These are phyloP conservation scores for Penicillium sclerotigenum DNA, from an alignment of 2,329 filamentous ascomycete genomes.

Conservation along the genomic window DNA sequence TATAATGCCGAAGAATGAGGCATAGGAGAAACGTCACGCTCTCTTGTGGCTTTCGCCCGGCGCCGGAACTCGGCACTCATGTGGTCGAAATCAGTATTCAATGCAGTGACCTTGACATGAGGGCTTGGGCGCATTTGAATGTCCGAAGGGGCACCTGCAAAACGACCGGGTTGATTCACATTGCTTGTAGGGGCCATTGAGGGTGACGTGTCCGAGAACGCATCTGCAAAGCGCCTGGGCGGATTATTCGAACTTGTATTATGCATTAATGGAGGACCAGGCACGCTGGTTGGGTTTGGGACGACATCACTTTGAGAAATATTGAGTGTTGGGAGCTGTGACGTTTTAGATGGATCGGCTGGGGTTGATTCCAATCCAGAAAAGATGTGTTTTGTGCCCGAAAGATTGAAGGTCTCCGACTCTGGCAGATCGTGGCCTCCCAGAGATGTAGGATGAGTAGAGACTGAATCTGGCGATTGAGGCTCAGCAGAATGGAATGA, in stretches of 20 bases:
- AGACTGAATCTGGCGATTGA: slow-evolving; percentile 20
- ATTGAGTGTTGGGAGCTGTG: not conserved
- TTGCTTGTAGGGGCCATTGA: not conserved
- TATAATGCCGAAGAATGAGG: slow-evolving; percentile 65
- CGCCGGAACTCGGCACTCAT: slow-evolving; percentile 46
- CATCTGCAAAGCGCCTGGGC: not conserved
- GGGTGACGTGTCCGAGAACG: not conserved
- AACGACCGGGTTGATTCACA: not conserved
- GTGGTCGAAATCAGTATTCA: slow-evolving; percentile 26
- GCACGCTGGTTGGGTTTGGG: not conserved
- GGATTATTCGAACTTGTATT: not conserved
- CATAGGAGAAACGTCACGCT: slow-evolving; percentile 63
- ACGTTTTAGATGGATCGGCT: not conserved
- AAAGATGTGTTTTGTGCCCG: not conserved
- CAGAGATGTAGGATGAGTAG: slow-evolving; percentile 24
- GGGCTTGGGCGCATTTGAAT: not conserved
- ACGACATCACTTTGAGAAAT: not conserved
- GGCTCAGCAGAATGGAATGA: slow-evolving; percentile 44
- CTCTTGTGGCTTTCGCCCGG: slow-evolving; percentile 55
- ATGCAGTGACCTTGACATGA: slow-evolving; percentile 30
- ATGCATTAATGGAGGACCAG: not conserved
- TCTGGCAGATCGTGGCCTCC: slow-evolving; percentile 4
- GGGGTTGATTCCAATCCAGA: not conserved
- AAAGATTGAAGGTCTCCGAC: not conserved
- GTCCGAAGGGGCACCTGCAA: slow-evolving; percentile 2